Conservation (phyloP, 1,284 basidiomycete species). For the Ustilago loliicola region DNA sequence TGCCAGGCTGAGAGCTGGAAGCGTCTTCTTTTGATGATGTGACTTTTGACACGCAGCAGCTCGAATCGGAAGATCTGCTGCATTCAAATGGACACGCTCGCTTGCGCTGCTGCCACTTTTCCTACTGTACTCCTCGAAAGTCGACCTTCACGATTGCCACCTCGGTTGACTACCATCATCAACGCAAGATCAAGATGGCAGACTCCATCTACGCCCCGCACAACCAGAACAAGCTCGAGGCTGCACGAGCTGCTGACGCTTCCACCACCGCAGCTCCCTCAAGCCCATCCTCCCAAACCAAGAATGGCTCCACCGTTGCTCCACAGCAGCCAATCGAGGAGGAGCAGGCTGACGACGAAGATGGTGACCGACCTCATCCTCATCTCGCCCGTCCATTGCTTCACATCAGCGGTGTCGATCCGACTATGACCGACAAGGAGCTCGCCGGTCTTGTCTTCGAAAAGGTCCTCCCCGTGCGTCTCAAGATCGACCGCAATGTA, state of each 20-base stretch:
- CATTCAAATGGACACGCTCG: too few species aligned
- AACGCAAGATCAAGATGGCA: conserved; percentile 35
- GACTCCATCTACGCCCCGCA: conserved; percentile 61
- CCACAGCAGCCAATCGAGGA: conserved; percentile 7
- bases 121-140: not conserved
- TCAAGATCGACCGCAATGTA: conserved; percentile 55
- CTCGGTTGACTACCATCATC: not conserved
- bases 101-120: conserved; percentile 2
- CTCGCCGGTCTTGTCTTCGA: conserved; percentile 55
- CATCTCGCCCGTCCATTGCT: conserved; percentile 54
- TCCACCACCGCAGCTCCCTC: conserved; percentile 1
- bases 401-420: conserved; percentile 54
- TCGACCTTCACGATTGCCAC: not conserved
- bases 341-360: conserved; percentile 8
- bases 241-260: conserved; percentile 25
- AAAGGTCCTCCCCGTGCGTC: conserved; percentile 54
- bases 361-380: conserved; percentile 42
- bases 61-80: conserved; percentile 7
- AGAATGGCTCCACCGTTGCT: conserved; percentile 5
- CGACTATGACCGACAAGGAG: conserved; percentile 54
- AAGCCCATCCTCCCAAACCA: conserved; percentile 3
- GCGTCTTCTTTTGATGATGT: not conserved
- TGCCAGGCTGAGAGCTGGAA: not conserved
- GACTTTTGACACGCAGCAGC: conserved; percentile 1
- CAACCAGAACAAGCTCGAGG: conserved; percentile 49